Conservation (phyloP, 2,329 filamentous ascomycete species). For the Metarhizium rileyi region DNA sequence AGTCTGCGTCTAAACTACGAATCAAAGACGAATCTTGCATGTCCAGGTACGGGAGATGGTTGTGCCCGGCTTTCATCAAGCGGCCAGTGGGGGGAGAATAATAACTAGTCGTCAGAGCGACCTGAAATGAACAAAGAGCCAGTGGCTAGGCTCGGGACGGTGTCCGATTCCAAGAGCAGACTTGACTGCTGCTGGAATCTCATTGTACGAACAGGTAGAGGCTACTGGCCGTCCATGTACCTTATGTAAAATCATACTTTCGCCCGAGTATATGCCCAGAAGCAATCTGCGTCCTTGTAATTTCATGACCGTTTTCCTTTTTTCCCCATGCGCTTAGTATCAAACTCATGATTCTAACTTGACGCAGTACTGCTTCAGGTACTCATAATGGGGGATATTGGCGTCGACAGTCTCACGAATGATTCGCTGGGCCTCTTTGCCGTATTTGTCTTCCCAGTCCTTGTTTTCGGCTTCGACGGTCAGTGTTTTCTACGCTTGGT, state of each 20-base stretch:
- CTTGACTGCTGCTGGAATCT: not conserved
- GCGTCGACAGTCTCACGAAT: conserved; percentile 63
- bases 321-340: not conserved
- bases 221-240: conserved; percentile 2
- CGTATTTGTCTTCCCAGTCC: conserved; percentile 68
- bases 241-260: conserved; percentile 1
- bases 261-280: conserved; percentile 1
- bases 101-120: conserved; percentile 1
- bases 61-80: not conserved
- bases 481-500: conserved; percentile 41
- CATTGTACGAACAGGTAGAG: conserved; percentile 3
- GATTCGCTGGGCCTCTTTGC: conserved; percentile 56
- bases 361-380: conserved; percentile 68
- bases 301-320: not conserved
- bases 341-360: conserved; percentile 34
- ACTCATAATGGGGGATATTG: conserved; percentile 68
- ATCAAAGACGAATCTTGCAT: not conserved
- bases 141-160: not conserved
- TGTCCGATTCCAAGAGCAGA: not conserved
- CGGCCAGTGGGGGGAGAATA: not conserved
- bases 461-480: conserved; percentile 56
- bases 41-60: not conserved
- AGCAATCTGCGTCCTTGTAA: not conserved
- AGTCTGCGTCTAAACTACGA: not conserved
- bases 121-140: conserved; percentile 1